phyloP scores from a whole-genome alignment of 768 basidiomycete species.

The Fomitopsis pulvina region DNA sequence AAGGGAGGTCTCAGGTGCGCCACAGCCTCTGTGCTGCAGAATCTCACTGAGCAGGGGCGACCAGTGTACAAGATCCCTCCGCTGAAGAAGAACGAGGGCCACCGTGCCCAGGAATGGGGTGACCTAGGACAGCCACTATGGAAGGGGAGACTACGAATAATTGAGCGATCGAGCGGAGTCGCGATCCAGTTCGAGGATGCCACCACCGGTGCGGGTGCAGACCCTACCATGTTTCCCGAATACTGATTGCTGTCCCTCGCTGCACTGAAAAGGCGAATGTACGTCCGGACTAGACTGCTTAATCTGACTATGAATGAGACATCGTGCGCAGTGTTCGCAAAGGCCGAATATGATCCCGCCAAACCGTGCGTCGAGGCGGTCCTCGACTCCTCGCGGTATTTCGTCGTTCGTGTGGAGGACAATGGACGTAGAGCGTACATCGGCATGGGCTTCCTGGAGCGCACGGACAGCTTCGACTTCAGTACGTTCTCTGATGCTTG shows the following conservation, averaged over 20 bases:
- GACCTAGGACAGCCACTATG: conserved; percentile 78
- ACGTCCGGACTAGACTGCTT: not conserved
- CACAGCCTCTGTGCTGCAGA: conserved; percentile 6
- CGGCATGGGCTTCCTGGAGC: conserved; percentile 87
- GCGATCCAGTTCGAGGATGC: conserved; percentile 75
- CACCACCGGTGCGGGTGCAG: conserved; percentile 58
- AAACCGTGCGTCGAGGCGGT: conserved; percentile 92
- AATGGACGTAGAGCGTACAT: conserved; percentile 85
- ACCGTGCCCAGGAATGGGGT: conserved; percentile 91
- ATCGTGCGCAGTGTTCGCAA: conserved; percentile 67
- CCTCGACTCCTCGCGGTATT: conserved; percentile 91
- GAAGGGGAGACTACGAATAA: conserved; percentile 85
- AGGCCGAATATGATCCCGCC: conserved; percentile 70
- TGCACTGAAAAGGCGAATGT: conserved; percentile 12
- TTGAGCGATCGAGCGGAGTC: conserved; percentile 68
- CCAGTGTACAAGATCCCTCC: conserved; percentile 91
- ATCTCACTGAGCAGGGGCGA: conserved; percentile 15
- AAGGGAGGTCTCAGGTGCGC: conserved; percentile 83
- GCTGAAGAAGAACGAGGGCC: conserved; percentile 78
- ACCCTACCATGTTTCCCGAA: too few species aligned
- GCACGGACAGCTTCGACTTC: conserved; percentile 88
- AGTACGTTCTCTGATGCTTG: conserved; percentile 38
- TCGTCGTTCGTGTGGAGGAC: conserved; percentile 89
- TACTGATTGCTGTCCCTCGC: conserved; percentile 5
- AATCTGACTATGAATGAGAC: not conserved